These are phyloP conservation scores for Ophiocordyceps unilateralis DNA, from an alignment of 2,329 filamentous ascomycete species.

Conservation along the genomic window DNA sequence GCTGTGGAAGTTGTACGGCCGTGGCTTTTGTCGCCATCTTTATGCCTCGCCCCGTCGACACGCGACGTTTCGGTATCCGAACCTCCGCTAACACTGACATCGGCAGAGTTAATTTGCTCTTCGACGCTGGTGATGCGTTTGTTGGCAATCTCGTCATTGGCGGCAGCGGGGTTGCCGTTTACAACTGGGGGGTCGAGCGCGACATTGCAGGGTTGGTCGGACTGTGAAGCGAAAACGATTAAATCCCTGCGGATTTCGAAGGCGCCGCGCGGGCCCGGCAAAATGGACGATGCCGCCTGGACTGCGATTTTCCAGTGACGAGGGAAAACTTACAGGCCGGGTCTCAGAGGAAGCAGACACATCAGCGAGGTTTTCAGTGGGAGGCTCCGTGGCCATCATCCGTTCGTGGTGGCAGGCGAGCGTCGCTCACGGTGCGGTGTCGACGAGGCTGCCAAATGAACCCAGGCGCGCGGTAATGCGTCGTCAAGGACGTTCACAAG, in stretches of 20 bases:
- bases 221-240: conserved; percentile 3
- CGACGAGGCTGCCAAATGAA: conserved; percentile 10
- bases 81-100: conserved; percentile 54
- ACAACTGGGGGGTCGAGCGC: conserved; percentile 23
- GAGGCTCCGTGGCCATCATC: conserved; percentile 50
- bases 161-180: conserved; percentile 26
- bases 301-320: no score
- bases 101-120: conserved; percentile 41
- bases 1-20: conserved; percentile 38
- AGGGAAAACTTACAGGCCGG: conserved; percentile 20
- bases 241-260: background rate
- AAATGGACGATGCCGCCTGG: no score
- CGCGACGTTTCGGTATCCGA: conserved; percentile 62
- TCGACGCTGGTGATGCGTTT: conserved; percentile 41
- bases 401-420: conserved; percentile 24
- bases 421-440: conserved; percentile 15
- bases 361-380: conserved; percentile 34
- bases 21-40: conserved; percentile 42
- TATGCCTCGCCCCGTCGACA: conserved; percentile 33
- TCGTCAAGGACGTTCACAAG: background rate
- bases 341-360: conserved; percentile 29
- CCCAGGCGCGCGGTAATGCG: background rate
- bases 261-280: background rate
- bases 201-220: conserved; percentile 29
- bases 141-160: conserved; percentile 34